phyloP scores from a whole-genome alignment of 495 filamentous ascomycete genomes.

The Penicillium manginii region DNA sequence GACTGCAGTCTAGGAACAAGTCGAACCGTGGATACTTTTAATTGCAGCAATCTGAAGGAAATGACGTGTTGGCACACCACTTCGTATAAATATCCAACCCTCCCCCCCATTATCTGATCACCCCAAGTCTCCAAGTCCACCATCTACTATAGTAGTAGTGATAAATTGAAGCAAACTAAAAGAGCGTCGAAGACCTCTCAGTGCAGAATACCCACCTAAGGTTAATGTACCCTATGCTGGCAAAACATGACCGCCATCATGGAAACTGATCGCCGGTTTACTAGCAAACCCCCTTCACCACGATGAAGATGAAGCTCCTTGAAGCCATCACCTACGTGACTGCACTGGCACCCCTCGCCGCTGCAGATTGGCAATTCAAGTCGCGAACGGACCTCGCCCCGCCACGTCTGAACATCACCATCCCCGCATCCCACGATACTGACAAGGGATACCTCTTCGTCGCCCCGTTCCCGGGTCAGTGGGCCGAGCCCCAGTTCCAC shows the following conservation, averaged over 20 bases:
- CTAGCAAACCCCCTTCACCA: slow-evolving; percentile 10
- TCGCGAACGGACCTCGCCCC: slow-evolving; percentile 60
- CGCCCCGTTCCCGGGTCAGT: slow-evolving; percentile 54
- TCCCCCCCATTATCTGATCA: too few species aligned
- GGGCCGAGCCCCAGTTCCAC: slow-evolving; percentile 36
- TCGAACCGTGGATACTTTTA: not conserved
- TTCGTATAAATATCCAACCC: too few species aligned
- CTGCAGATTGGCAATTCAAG: slow-evolving; percentile 59
- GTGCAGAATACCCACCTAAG: slow-evolving; percentile 51
- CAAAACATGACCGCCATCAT: slow-evolving; percentile 32
- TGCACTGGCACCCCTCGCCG: slow-evolving; percentile 30
- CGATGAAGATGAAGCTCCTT: slow-evolving; percentile 50
- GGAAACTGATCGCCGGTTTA: slow-evolving; percentile 45
- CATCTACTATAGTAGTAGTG: not conserved
- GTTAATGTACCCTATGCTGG: slow-evolving; percentile 60
- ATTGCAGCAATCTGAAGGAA: slow-evolving; percentile 3
- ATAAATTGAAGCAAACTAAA: too few species aligned
- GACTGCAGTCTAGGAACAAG: too few species aligned
- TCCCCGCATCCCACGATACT: slow-evolving; percentile 50
- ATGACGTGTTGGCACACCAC: not conserved
- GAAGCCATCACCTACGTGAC: slow-evolving; percentile 24
- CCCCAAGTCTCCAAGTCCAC: too few species aligned
- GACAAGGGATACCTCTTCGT: slow-evolving; percentile 59
- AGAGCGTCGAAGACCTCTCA: slow-evolving; percentile 23
- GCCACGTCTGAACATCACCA: slow-evolving; percentile 59